Percentiles rank a stretch among this genome's conserved stretches.
These are phyloP conservation scores for Hanseniaspora sp. DNA, from an alignment of 1,139 yeast species.

Conservation along the genomic window DNA sequence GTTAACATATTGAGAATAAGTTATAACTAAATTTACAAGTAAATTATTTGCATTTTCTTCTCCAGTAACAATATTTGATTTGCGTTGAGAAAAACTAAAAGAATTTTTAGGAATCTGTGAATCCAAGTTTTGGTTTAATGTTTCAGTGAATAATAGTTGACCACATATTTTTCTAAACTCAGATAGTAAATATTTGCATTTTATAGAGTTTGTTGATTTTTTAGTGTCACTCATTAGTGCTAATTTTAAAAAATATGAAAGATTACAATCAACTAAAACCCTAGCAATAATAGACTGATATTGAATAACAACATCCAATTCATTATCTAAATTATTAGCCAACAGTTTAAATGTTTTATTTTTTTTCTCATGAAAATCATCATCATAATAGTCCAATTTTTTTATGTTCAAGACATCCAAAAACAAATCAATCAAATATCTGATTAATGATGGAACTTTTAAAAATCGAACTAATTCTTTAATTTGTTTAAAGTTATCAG, in stretches of 20 bases:
- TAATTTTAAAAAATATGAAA: slow-evolving; percentile 40
- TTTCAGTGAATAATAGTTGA: neutral
- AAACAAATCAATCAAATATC: slow-evolving; percentile 57
- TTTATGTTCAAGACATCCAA: slow-evolving; percentile 55
- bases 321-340: slow-evolving; percentile 27
- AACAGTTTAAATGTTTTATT: neutral
- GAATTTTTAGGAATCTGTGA: neutral
- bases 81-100: too few species aligned
- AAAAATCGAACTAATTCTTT: slow-evolving; percentile 53
- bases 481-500: slow-evolving; percentile 47
- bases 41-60: slow-evolving; percentile 2
- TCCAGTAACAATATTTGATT: neutral
- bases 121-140: neutral
- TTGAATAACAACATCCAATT: slow-evolving; percentile 39
- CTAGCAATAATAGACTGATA: slow-evolving; percentile 50
- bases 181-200: slow-evolving; percentile 53
- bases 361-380: neutral
- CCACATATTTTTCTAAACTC: slow-evolving; percentile 34
- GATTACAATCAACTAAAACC: slow-evolving; percentile 45
- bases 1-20: slow-evolving; percentile 38
- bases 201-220: slow-evolving; percentile 37
- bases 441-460: slow-evolving; percentile 51
- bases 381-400: slow-evolving; percentile 25
- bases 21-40: slow-evolving; percentile 22
- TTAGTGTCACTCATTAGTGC: slow-evolving; percentile 39